Conservation (phyloP, 2,329 filamentous ascomycete species). For the Alternaria infectoria region DNA sequence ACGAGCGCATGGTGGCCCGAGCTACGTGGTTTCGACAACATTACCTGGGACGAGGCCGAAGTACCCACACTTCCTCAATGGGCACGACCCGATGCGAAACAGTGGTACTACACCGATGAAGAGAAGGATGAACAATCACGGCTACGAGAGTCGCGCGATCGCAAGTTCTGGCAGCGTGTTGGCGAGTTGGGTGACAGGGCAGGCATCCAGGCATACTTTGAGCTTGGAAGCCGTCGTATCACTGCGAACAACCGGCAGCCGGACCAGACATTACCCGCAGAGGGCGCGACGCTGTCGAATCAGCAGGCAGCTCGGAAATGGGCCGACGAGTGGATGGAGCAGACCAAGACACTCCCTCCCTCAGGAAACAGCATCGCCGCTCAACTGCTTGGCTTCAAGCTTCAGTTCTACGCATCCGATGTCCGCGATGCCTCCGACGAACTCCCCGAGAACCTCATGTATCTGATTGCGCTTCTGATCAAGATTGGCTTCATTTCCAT, state of each 20-base stretch:
- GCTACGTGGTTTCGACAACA: conserved; percentile 61
- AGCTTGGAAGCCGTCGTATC: conserved; percentile 76
- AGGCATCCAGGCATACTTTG: conserved; percentile 85
- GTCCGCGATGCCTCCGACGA: conserved; percentile 76
- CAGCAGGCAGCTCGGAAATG: conserved; percentile 53
- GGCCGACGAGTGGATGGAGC: conserved; percentile 72
- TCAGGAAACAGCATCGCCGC: conserved; percentile 89
- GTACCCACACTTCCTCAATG: conserved; percentile 78
- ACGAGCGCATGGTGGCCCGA: conserved; percentile 97
- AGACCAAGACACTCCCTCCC: conserved; percentile 82
- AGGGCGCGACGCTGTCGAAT: conserved; percentile 31
- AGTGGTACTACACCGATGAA: conserved; percentile 70
- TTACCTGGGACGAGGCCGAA: conserved; percentile 57
- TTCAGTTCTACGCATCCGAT: conserved; percentile 89
- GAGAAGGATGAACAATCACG: conserved; percentile 66
- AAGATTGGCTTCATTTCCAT: conserved; percentile 97
- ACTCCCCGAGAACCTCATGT: conserved; percentile 90
- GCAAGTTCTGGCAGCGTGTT: conserved; percentile 81
- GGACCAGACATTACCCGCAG: conserved; percentile 35
- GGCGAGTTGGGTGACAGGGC: conserved; percentile 59
- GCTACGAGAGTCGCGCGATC: conserved; percentile 70
- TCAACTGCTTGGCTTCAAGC: conserved; percentile 94
- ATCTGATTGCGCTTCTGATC: conserved; percentile 87
- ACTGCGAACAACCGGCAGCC: conserved; percentile 48
- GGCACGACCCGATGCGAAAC: conserved; percentile 75